Percentiles rank a stretch among this genome's conserved stretches.
These are phyloP conservation scores for Gyromitra esculenta DNA, from an alignment of 2,329 filamentous ascomycete genomes.

Conservation along the genomic window DNA sequence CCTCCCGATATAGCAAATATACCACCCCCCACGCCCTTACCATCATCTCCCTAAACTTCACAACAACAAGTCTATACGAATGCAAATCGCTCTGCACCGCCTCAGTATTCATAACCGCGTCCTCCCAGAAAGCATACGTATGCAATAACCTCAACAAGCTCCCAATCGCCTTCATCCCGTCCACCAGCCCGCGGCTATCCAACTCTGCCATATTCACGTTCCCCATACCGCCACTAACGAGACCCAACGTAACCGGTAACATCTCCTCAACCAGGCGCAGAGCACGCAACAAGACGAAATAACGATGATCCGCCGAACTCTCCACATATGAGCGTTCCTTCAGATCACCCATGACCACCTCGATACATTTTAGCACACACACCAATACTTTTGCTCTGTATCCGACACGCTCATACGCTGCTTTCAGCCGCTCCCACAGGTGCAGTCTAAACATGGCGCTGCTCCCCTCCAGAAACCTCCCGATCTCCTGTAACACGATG, in stretches of 20 bases:
- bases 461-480: conserved; percentile 82
- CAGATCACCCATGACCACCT: conserved; percentile 79
- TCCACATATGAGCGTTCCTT: conserved; percentile 69
- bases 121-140: conserved; percentile 81
- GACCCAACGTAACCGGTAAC: conserved; percentile 30
- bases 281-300: conserved; percentile 70
- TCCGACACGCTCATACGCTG: conserved; percentile 85
- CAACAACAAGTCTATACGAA: conserved; percentile 65
- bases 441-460: conserved; percentile 85
- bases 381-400: conserved; percentile 89
- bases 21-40: conserved; percentile 87
- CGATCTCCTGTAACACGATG: conserved; percentile 75
- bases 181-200: conserved; percentile 58
- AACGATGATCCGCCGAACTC: conserved; percentile 71
- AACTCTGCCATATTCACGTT: conserved; percentile 72
- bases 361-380: conserved; percentile 84
- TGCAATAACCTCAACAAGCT: conserved; percentile 80
- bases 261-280: conserved; percentile 54
- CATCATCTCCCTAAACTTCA: conserved; percentile 84
- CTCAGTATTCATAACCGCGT: conserved; percentile 82
- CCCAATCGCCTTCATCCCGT: conserved; percentile 71
- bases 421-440: conserved; percentile 88
- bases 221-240: conserved; percentile 60
- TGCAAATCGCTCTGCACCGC: conserved; percentile 69
- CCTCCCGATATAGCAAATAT: conserved; percentile 65